Base-by-base conservation (phyloP, 768 basidiomycete species). In the Mycena latifolia region DNA sequence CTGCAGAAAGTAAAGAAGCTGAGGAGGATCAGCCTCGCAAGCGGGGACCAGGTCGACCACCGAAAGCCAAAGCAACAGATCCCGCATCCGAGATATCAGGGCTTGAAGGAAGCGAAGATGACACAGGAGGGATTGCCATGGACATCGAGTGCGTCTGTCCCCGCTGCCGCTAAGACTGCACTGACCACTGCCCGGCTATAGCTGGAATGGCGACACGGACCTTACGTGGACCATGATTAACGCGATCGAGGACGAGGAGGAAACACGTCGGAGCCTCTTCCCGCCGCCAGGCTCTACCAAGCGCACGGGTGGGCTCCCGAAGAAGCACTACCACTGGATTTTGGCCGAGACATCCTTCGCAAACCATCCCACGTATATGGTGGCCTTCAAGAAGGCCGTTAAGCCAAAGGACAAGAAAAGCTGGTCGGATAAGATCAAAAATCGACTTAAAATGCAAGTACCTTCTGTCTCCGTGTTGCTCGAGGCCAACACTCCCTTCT, bases 201-300 rank as follows among this genome's bases (percentile, higher is more conserved):
- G 39, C 29, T 54, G 33, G 35, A 25, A 35, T 12, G 22, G n/a
- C 14, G 52, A 54, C 33, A 12, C 5, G 8, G 28, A 3, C 9
- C 56, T 57, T 18, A 57, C 56, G 0, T 47, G 45, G 56, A 57
- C 45, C 22, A 10, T 57, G 14, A 27, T 57, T 20, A 47, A 7
- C 6, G 31, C n/a, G 1, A 57, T 57, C 9, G 45, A 47, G 12
- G 56, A 57, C 0, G 24, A 47, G 31, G 45, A 31, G 4, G 45
- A 33, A 29, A 48, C 18, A 6, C 56, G 56, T 10, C 0, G n/a
- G 2, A 20, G 45, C 43, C 45, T 57, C 5, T 57, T 57, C 31
- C 56, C 45, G 6, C 31, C 56, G 10, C 45, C 45, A 1, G 56
- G 56, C 0, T 24, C 31, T 4, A 9, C 4, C 12, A 31, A 57